phyloP scores from a whole-genome alignment of 2,329 filamentous ascomycete species.

The Moelleriella libera region DNA sequence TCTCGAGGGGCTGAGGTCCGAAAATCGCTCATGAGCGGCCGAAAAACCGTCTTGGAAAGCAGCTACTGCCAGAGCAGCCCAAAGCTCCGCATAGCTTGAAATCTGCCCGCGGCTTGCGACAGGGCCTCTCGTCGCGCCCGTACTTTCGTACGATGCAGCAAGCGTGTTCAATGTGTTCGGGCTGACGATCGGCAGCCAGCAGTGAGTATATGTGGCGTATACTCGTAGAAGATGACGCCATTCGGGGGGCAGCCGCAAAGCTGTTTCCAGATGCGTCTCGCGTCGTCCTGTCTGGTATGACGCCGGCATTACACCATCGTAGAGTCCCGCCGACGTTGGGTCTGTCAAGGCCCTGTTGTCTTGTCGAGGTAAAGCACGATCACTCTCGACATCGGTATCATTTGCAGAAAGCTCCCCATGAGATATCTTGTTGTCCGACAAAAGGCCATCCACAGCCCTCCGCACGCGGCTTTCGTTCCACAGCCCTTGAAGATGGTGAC shows the following conservation, averaged over 20 bases:
- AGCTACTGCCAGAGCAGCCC: slow-evolving; percentile 44
- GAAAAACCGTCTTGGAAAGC: slow-evolving; percentile 32
- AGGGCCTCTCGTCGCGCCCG: slow-evolving; percentile 15
- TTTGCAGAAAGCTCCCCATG: slow-evolving; percentile 19
- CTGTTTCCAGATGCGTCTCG: neutral
- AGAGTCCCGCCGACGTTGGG: too few relatives aligned
- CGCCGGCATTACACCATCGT: too few relatives aligned
- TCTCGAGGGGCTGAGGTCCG: slow-evolving; percentile 9
- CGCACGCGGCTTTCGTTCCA: slow-evolving; percentile 52
- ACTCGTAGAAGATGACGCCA: slow-evolving; percentile 52
- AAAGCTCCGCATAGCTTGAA: slow-evolving; percentile 37
- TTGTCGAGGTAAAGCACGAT: slow-evolving; percentile 3
- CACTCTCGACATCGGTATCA: slow-evolving; percentile 14
- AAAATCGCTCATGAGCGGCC: neutral
- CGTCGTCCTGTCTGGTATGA: too few relatives aligned
- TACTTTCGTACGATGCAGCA: slow-evolving; percentile 26
- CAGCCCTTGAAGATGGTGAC: slow-evolving; percentile 42
- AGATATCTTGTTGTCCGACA: slow-evolving; percentile 28
- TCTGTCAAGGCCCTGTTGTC: too few relatives aligned
- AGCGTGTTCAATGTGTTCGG: slow-evolving; percentile 44
- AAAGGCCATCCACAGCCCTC: slow-evolving; percentile 45
- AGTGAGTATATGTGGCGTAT: slow-evolving; percentile 63
- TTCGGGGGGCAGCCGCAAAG: slow-evolving; percentile 30
- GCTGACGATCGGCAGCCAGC: slow-evolving; percentile 62
- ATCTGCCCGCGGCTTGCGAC: slow-evolving; percentile 17